A percentile compares a stretch with the other conserved stretches of the same genome.
These are phyloP conservation scores for Hortaea werneckii DNA, from an alignment of 2,329 filamentous ascomycete genomes.

Conservation along the genomic window DNA sequence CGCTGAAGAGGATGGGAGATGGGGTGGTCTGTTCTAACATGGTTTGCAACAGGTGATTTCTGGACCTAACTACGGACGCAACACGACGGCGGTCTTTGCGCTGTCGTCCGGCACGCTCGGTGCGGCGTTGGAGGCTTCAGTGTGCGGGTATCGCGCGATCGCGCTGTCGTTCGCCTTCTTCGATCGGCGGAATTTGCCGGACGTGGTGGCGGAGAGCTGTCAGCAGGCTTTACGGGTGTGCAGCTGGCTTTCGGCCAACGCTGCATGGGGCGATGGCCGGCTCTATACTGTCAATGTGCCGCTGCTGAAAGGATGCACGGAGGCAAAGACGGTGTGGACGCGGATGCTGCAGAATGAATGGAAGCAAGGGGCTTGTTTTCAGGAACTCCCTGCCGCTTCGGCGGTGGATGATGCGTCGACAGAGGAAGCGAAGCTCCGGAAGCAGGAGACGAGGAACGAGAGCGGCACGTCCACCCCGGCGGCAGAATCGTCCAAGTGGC, in stretches of 20 bases:
- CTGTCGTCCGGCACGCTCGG: conserved; percentile 41
- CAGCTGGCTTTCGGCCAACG: conserved; percentile 67
- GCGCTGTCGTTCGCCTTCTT: conserved; percentile 89
- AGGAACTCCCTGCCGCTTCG: conserved; percentile 58
- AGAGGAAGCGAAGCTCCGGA: conserved; percentile 64
- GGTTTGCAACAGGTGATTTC: conserved; percentile 24
- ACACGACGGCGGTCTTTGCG: conserved; percentile 41
- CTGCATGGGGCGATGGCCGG: conserved; percentile 48
- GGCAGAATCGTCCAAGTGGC: conserved; percentile 41
- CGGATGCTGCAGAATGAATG: conserved; percentile 86
- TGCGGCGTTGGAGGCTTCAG: conserved; percentile 40
- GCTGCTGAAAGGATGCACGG: conserved; percentile 60
- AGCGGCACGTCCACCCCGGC: conserved; percentile 20
- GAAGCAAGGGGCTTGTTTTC: conserved; percentile 74
- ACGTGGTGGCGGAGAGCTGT: conserved; percentile 68
- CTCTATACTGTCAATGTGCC: conserved; percentile 92
- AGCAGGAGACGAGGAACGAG: conserved; percentile 41
- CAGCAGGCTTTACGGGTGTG: conserved; percentile 65
- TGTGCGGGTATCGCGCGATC: conserved; percentile 49
- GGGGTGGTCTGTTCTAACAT: too few relatives aligned
- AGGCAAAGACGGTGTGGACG: conserved; percentile 68
- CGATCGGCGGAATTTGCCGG: conserved; percentile 69
- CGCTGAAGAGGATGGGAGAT: too few relatives aligned
- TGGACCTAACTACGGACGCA: conserved; percentile 42
- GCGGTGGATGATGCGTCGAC: conserved; percentile 48